Conservation (phyloP, 257 asterid genomes). For the Salvia miltiorrhiza region DNA sequence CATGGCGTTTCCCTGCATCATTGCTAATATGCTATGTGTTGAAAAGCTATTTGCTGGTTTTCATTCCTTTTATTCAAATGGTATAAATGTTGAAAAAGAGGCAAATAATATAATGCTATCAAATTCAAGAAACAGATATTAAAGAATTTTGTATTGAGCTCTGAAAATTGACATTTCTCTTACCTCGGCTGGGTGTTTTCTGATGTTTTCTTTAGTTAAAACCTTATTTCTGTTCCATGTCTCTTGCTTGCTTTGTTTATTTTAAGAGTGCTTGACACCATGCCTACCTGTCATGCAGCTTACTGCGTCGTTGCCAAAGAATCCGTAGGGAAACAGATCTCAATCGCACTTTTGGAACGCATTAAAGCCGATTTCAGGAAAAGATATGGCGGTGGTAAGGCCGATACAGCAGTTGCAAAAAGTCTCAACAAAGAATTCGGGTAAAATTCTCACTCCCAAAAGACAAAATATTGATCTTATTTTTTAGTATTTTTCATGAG, state of each 20-base stretch:
- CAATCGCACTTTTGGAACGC: slow-evolving; percentile 83
- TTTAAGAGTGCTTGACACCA: slow-evolving; percentile 34
- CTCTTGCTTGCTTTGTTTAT: too few species aligned
- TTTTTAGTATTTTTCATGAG: not conserved
- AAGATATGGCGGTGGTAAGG: slow-evolving; percentile 94
- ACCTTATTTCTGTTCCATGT: too few species aligned
- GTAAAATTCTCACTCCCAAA: slow-evolving; percentile 30
- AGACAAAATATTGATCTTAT: not conserved
- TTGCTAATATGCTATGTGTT: not conserved
- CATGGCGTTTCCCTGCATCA: too few species aligned
- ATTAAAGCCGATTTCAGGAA: slow-evolving; percentile 81
- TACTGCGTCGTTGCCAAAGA: slow-evolving; percentile 93
- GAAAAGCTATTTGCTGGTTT: not conserved
- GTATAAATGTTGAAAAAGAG: not conserved
- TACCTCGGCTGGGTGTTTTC: not conserved
- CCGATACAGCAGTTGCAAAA: slow-evolving; percentile 81
- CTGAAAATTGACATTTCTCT: not conserved
- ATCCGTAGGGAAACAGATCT: slow-evolving; percentile 85
- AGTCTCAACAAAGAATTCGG: slow-evolving; percentile 93
- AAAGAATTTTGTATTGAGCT: slow-evolving; percentile 2
- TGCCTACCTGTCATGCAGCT: slow-evolving; percentile 44
- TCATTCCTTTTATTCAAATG: not conserved
- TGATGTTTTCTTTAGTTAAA: not conserved
- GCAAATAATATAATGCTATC: not conserved
- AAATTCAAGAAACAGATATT: not conserved